Conservation (phyloP, 2,329 filamentous ascomycete species). For the Alternaria sp. region DNA sequence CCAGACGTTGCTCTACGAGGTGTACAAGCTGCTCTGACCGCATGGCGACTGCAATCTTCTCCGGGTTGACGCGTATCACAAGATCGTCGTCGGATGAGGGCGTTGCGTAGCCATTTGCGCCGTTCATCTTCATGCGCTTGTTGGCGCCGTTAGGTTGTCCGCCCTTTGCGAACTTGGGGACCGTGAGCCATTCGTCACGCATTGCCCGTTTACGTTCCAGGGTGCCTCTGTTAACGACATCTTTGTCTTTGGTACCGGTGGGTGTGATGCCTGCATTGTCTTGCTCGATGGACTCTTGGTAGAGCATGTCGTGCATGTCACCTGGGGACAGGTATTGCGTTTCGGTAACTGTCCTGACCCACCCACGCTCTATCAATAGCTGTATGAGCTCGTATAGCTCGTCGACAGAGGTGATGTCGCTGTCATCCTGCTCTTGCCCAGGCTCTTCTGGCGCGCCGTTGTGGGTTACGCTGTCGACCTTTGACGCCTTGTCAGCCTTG, state of each 20-base stretch:
- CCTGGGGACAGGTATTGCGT: conserved; percentile 62
- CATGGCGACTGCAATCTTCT: conserved; percentile 82
- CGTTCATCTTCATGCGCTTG: conserved; percentile 45
- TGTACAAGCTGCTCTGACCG: conserved; percentile 79
- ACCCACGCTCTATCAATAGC: conserved; percentile 67
- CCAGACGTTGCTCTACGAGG: conserved; percentile 75
- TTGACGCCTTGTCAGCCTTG: conserved; percentile 5
- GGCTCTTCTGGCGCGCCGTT: conserved; percentile 13
- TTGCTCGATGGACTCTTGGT: conserved; percentile 66
- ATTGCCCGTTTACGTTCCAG: conserved; percentile 63
- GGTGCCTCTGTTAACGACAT: conserved; percentile 67
- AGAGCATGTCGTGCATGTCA: conserved; percentile 66
- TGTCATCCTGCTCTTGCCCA: conserved; percentile 27
- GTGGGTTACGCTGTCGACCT: conserved; percentile 18
- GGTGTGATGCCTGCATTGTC: conserved; percentile 60
- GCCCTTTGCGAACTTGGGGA: conserved; percentile 34
- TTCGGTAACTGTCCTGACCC: conserved; percentile 69
- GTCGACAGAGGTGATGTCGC: conserved; percentile 48
- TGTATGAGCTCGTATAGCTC: conserved; percentile 57
- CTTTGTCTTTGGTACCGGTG: conserved; percentile 71
- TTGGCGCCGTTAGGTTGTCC: conserved; percentile 32
- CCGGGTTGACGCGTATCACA: conserved; percentile 81
- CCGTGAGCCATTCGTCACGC: conserved; percentile 52
- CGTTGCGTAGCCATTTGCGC: conserved; percentile 24
- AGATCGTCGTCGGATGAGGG: conserved; percentile 66